A percentile compares a stretch with the other conserved stretches of the same genome.
Evolutionary conservation across 805 yeast genomes (phyloP).

Genomic region (Yueomyces sinensis): DNA sequence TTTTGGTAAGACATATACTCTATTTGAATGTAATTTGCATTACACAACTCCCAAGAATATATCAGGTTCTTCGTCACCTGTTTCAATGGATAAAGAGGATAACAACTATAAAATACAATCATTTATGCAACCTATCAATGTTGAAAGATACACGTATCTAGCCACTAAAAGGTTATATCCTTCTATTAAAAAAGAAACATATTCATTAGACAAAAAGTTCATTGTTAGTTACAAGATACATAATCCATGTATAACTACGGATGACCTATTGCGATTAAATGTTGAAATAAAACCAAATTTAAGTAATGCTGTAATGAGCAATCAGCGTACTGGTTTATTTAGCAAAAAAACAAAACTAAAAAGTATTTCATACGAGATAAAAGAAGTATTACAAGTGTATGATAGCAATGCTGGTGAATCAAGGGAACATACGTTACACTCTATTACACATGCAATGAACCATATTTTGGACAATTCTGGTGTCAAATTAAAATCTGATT

Average conservation of each 20-base stretch:
- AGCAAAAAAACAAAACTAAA: slow-evolving; percentile 28
- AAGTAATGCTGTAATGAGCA: slow-evolving; percentile 1
- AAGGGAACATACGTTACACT: slow-evolving; percentile 30
- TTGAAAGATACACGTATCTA: slow-evolving; percentile 42
- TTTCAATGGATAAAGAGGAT: not conserved
- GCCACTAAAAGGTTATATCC: slow-evolving; percentile 46
- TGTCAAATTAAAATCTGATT: slow-evolving; percentile 12
- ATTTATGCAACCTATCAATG: slow-evolving; percentile 28
- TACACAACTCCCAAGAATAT: slow-evolving; percentile 4
- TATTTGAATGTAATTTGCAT: slow-evolving; percentile 24
- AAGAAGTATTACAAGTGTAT: slow-evolving; percentile 40
- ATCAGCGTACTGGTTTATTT: slow-evolving; percentile 9
- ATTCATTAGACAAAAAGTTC: slow-evolving; percentile 37
- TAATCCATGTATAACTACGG: slow-evolving; percentile 44
- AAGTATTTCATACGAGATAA: slow-evolving; percentile 33
- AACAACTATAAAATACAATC: slow-evolving; percentile 1
- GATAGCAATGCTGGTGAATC: slow-evolving; percentile 26
- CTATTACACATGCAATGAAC: slow-evolving; percentile 16
- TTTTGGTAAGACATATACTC: slow-evolving; percentile 37
- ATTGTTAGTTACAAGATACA: slow-evolving; percentile 35
- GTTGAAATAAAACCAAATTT: slow-evolving; percentile 27
- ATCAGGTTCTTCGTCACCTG: not conserved
- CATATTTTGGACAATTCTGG: slow-evolving; percentile 19
- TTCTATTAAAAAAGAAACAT: slow-evolving; percentile 30
- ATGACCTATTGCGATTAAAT: slow-evolving; percentile 32